Conservation (phyloP, 805 yeast species). For the Kurtzmaniella cleridarum region DNA sequence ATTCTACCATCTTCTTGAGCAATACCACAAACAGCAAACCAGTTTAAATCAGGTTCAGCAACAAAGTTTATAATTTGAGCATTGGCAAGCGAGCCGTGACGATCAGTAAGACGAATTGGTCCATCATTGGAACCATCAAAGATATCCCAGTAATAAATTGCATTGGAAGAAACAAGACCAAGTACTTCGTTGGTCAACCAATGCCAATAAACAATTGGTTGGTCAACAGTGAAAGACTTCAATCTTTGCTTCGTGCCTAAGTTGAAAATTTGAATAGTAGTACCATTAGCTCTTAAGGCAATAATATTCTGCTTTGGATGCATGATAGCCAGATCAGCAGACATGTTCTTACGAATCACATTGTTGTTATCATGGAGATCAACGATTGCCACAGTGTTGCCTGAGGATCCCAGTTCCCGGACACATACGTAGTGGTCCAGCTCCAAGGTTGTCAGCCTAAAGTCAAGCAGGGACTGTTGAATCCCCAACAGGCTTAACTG, state of each 20-base stretch:
- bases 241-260: conserved; percentile 81
- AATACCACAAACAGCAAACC: conserved; percentile 96
- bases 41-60: conserved; percentile 70
- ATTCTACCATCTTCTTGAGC: conserved; percentile 90
- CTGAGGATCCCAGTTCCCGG: conserved; percentile 54
- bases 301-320: conserved; percentile 87
- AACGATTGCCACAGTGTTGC: conserved; percentile 91
- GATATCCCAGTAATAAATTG: conserved; percentile 76
- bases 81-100: conserved; percentile 73
- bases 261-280: conserved; percentile 92
- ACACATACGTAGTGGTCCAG: conserved; percentile 86
- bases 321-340: conserved; percentile 96
- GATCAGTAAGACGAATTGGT: conserved; percentile 76
- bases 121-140: conserved; percentile 73
- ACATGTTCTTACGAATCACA: conserved; percentile 86
- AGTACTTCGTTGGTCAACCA: conserved; percentile 74
- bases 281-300: conserved; percentile 92
- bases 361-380: conserved; percentile 75
- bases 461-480: conserved; percentile 78
- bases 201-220: conserved; percentile 92
- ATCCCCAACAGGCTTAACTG: conserved; percentile 85
- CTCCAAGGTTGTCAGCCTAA: conserved; percentile 90
- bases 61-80: conserved; percentile 89
- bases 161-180: conserved; percentile 78
- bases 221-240: conserved; percentile 78